Percentiles rank a stretch among this genome's conserved stretches.
phyloP scores from a whole-genome alignment of 2,329 filamentous ascomycete species.

The Acrocalymma vagum region DNA sequence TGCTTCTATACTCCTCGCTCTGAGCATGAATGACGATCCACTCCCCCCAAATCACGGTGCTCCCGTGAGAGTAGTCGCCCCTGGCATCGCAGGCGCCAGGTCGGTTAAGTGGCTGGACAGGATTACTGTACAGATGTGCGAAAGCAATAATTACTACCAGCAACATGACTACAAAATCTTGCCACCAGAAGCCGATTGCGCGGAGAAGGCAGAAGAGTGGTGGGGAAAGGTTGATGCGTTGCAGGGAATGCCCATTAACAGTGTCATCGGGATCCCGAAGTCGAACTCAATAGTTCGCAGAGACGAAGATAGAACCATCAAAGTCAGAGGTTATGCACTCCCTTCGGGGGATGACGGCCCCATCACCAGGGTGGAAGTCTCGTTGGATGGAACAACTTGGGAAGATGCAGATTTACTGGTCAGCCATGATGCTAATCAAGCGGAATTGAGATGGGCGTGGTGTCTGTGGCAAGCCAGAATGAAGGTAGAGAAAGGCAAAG shows the following conservation, averaged over 20 bases:
- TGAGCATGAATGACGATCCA: slow-evolving; percentile 59
- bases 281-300: slow-evolving; percentile 53
- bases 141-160: slow-evolving; percentile 66
- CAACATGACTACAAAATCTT: slow-evolving; percentile 68
- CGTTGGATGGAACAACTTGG: slow-evolving; percentile 59
- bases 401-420: slow-evolving; percentile 53
- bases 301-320: slow-evolving; percentile 52
- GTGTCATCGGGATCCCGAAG: slow-evolving; percentile 60
- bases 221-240: slow-evolving; percentile 62
- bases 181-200: slow-evolving; percentile 59
- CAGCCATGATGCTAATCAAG: slow-evolving; percentile 21
- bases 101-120: slow-evolving; percentile 66
- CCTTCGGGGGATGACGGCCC: slow-evolving; percentile 63
- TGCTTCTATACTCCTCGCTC: slow-evolving; percentile 29
- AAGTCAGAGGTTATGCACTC: slow-evolving; percentile 65
- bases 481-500: slow-evolving; percentile 50
- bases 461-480: slow-evolving; percentile 61
- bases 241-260: slow-evolving; percentile 66
- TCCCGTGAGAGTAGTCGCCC: slow-evolving; percentile 61
- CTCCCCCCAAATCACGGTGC: slow-evolving; percentile 60
- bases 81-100: slow-evolving; percentile 62
- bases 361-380: slow-evolving; percentile 63
- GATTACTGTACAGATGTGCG: slow-evolving; percentile 60
- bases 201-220: slow-evolving; percentile 60
- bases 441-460: slow-evolving; percentile 64